Conservation (phyloP, 2,329 filamentous ascomycete genomes). For the Epichloe aotearoae region DNA sequence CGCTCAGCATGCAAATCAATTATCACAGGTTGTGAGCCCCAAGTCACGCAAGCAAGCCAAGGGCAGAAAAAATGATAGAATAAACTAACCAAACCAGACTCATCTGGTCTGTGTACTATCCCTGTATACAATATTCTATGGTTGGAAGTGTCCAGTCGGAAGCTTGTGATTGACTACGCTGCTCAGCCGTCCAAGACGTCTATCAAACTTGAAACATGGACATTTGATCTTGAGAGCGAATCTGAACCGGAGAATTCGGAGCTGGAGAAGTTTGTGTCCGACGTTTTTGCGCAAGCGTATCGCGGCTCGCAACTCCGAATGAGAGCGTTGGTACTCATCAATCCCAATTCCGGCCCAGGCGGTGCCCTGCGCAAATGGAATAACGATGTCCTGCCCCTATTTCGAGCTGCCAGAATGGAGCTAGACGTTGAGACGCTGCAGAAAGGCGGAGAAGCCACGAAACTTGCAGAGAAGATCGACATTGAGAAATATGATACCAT, state of each 20-base stretch:
- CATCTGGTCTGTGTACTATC: constrained; percentile 30
- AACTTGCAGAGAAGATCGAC: constrained; percentile 63
- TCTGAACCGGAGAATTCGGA: constrained; percentile 19
- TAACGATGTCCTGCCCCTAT: constrained; percentile 64
- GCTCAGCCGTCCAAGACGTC: constrained; percentile 42
- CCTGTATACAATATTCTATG: constrained; percentile 77
- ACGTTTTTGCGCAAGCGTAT: constrained; percentile 59
- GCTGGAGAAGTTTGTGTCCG: constrained; percentile 48
- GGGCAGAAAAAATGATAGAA: neutral
- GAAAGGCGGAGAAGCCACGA: constrained; percentile 62
- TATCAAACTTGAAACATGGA: constrained; percentile 47
- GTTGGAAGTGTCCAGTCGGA: constrained; percentile 49
- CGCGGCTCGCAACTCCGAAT: constrained; percentile 53
- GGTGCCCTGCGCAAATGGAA: constrained; percentile 60
- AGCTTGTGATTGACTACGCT: constrained; percentile 63
- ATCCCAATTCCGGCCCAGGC: constrained; percentile 81
- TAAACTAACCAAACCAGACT: constrained; percentile 9
- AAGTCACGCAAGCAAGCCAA: neutral
- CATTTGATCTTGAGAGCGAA: constrained; percentile 28
- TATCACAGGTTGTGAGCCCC: constrained; percentile 3
- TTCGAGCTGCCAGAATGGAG: constrained; percentile 66
- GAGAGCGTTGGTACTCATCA: constrained; percentile 77
- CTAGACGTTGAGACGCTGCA: constrained; percentile 62
- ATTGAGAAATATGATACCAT: constrained; percentile 73
- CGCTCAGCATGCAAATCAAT: constrained; percentile 6